Conservation (phyloP, 331 rosid genomes). For the Cydonia oblonga region DNA sequence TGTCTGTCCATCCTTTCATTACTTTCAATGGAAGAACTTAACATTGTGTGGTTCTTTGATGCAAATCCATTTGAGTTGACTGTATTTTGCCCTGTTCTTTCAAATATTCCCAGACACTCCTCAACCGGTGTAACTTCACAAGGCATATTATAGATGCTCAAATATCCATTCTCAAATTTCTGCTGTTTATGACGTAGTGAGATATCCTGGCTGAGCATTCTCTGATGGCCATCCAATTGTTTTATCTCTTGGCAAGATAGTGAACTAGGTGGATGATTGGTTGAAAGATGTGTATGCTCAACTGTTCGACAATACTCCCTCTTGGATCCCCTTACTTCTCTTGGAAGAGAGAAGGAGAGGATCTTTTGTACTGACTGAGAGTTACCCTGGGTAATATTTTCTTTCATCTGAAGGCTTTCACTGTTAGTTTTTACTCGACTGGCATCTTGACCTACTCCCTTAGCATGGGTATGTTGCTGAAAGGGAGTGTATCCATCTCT, state of each 20-base stretch:
- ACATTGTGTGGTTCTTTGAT: constrained; percentile 13
- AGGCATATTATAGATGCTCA: constrained; percentile 22
- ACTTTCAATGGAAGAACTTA: constrained; percentile 23
- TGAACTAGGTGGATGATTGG: constrained; percentile 27
- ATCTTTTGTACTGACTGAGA: constrained; percentile 8
- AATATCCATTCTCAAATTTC: constrained; percentile 27
- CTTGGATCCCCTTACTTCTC: constrained; percentile 33
- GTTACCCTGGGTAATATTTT: constrained; percentile 13
- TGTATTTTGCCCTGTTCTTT: constrained; percentile 6
- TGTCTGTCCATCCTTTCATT: constrained; percentile 11
- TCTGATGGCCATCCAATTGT: constrained; percentile 26
- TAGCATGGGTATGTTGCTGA: constrained; percentile 22
- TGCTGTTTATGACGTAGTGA: constrained; percentile 30
- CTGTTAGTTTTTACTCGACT: constrained; percentile 20
- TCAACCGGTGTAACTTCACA: constrained; percentile 3
- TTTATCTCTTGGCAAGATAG: constrained; percentile 26
- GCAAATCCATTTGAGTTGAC: constrained; percentile 13
- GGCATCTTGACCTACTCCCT: constrained; percentile 12
- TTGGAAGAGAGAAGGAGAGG: constrained; percentile 18
- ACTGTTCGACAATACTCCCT: constrained; percentile 29
- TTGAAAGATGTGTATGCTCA: constrained; percentile 16
- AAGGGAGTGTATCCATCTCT: constrained; percentile 14
- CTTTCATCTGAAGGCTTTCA: constrained; percentile 23
- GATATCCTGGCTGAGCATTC: constrained; percentile 15
- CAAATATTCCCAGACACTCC: constrained; percentile 15